phyloP scores from a whole-genome alignment of 2,329 filamentous ascomycete genomes.

The Cryphonectria naterciae region DNA sequence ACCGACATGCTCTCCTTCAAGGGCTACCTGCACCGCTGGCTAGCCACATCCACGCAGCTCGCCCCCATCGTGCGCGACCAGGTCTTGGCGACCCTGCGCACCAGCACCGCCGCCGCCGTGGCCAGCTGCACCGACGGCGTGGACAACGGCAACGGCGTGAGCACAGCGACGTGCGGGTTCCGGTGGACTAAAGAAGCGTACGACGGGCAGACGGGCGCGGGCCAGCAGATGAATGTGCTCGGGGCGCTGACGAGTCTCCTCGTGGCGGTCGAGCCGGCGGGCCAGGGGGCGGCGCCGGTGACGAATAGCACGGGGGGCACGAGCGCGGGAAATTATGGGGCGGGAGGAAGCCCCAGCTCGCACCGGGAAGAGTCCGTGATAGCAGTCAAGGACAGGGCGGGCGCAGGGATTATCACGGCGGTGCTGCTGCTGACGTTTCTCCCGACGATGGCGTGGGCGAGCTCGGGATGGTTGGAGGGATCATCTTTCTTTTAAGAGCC shows the following conservation, averaged over 20 bases:
- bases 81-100: slow-evolving; percentile 50
- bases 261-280: slow-evolving; percentile 35
- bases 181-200: slow-evolving; percentile 51
- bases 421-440: slow-evolving; percentile 41
- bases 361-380: slow-evolving; percentile 27
- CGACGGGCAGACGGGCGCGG: slow-evolving; percentile 54
- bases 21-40: slow-evolving; percentile 56
- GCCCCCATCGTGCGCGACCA: slow-evolving; percentile 49
- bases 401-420: slow-evolving; percentile 47
- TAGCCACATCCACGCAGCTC: slow-evolving; percentile 53
- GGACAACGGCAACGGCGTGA: slow-evolving; percentile 35
- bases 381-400: slow-evolving; percentile 43
- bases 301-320: slow-evolving; percentile 51
- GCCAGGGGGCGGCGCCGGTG: slow-evolving; percentile 34
- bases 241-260: slow-evolving; percentile 52
- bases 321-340: slow-evolving; percentile 39
- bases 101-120: slow-evolving; percentile 53
- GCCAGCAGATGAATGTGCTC: slow-evolving; percentile 57
- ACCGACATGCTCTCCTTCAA: slow-evolving; percentile 64
- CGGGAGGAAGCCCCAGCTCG: slow-evolving; percentile 31
- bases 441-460: slow-evolving; percentile 44
- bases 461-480: slow-evolving; percentile 26
- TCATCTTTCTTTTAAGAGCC: background rate
- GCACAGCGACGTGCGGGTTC: slow-evolving; percentile 52
- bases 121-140: slow-evolving; percentile 42